phyloP scores from a whole-genome alignment of 768 basidiomycete species.

The Mycena maculata region DNA sequence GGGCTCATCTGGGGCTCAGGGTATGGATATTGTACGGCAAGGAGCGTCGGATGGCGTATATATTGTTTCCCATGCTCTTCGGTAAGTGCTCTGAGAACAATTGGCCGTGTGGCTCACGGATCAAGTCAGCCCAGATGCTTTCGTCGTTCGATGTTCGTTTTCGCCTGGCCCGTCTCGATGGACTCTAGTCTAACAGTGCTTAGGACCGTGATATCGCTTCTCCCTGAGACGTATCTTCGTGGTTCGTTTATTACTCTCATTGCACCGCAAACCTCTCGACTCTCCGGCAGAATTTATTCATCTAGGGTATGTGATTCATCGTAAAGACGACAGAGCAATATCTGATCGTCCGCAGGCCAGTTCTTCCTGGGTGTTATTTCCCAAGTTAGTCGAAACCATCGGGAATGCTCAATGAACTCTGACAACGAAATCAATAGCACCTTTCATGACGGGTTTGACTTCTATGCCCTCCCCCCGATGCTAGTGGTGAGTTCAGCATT shows the following conservation, averaged over 20 bases:
- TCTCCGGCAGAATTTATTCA: constrained; percentile 15
- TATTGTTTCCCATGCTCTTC: constrained; percentile 18
- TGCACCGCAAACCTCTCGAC: background rate
- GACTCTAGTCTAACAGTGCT: background rate
- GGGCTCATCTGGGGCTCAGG: background rate
- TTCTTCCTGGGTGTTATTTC: constrained; percentile 24
- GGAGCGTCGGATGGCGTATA: constrained; percentile 22
- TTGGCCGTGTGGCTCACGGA: background rate
- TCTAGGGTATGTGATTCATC: constrained; percentile 7
- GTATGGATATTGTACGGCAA: constrained; percentile 28
- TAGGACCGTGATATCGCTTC: constrained; percentile 13
- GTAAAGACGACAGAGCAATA: background rate
- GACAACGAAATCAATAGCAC: background rate
- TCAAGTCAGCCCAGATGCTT: constrained; percentile 6
- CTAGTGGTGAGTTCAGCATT: background rate
- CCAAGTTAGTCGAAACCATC: background rate
- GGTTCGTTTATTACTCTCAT: background rate
- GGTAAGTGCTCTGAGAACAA: background rate
- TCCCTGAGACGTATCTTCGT: constrained; percentile 1
- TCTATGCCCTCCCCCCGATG: constrained; percentile 24
- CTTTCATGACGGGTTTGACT: constrained; percentile 10
- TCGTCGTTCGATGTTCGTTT: constrained; percentile 13
- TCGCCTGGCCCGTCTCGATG: background rate
- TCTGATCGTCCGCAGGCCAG: background rate
- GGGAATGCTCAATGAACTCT: background rate